Evolutionary conservation across 495 filamentous ascomycete species (phyloP).

Genomic region (Niebla homalea): DNA sequence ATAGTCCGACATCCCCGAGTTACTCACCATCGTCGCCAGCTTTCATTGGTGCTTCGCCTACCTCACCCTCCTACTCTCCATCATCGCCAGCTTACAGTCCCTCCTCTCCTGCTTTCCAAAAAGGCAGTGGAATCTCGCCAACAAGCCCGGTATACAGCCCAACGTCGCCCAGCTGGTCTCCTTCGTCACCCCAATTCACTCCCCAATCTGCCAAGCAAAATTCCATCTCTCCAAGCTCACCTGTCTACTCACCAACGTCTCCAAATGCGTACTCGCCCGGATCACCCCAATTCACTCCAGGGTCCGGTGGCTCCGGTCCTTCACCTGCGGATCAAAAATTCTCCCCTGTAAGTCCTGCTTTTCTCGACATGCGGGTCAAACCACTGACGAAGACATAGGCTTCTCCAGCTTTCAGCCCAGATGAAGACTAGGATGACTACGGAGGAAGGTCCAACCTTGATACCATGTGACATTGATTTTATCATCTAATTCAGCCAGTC

Average conservation of each 20-base stretch:
- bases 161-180: conserved; percentile 47
- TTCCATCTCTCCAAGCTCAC: conserved; percentile 36
- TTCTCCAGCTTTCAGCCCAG: conserved; percentile 3
- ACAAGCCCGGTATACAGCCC: conserved; percentile 35
- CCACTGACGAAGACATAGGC: conserved; percentile 1
- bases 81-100: conserved; percentile 56
- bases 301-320: conserved; percentile 4
- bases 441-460: neutral
- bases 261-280: conserved; percentile 12
- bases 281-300: conserved; percentile 12
- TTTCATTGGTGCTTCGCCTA: conserved; percentile 33
- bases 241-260: conserved; percentile 22
- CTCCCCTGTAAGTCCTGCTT: conserved; percentile 1
- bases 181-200: conserved; percentile 46
- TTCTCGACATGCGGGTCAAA: neutral
- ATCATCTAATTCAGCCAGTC: neutral
- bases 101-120: conserved; percentile 41
- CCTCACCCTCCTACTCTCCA: conserved; percentile 43
- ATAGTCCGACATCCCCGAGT: conserved; percentile 72
- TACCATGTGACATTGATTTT: neutral
- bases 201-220: conserved; percentile 36
- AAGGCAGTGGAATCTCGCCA: conserved; percentile 27
- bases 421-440: neutral
- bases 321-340: conserved; percentile 2
- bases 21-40: conserved; percentile 60